These are phyloP conservation scores for Gossypium lobatum DNA, from an alignment of 441 rosid species.

Conservation along the genomic window DNA sequence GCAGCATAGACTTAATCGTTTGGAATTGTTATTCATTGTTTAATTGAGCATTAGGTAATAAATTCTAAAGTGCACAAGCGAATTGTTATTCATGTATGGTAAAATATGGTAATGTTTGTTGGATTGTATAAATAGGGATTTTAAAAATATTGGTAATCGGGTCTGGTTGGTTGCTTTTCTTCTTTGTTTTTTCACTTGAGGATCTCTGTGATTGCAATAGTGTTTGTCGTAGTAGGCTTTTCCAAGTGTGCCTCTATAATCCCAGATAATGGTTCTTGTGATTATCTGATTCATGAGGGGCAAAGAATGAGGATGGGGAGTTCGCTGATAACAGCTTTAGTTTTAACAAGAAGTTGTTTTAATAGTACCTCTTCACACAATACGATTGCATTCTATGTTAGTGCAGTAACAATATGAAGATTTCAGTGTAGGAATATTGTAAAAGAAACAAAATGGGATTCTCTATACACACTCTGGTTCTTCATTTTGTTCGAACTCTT, in stretches of 20 bases:
- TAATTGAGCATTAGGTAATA: neutral
- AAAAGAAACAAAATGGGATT: neutral
- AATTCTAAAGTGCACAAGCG: neutral
- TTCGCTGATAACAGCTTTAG: conserved; percentile 26
- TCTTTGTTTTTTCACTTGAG: neutral
- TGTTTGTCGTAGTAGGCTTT: neutral
- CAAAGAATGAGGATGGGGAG: conserved; percentile 23
- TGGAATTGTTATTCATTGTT: neutral
- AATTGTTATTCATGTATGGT: neutral
- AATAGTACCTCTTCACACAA: conserved; percentile 24
- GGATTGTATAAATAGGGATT: neutral
- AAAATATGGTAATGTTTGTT: neutral
- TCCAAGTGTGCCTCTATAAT: conserved; percentile 20
- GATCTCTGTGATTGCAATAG: neutral
- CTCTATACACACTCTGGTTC: neutral
- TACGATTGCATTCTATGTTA: neutral
- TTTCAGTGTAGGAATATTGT: neutral
- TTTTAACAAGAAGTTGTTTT: conserved; percentile 18
- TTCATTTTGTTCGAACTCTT: neutral
- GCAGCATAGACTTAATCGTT: neutral
- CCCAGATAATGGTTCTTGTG: conserved; percentile 24
- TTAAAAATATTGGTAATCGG: neutral
- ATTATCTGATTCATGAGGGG: conserved; percentile 40
- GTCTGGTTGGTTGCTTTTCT: neutral
- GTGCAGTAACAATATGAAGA: neutral